Conservation (phyloP, 176 grass and related monocot genomes). For the Phragmites australis region DNA sequence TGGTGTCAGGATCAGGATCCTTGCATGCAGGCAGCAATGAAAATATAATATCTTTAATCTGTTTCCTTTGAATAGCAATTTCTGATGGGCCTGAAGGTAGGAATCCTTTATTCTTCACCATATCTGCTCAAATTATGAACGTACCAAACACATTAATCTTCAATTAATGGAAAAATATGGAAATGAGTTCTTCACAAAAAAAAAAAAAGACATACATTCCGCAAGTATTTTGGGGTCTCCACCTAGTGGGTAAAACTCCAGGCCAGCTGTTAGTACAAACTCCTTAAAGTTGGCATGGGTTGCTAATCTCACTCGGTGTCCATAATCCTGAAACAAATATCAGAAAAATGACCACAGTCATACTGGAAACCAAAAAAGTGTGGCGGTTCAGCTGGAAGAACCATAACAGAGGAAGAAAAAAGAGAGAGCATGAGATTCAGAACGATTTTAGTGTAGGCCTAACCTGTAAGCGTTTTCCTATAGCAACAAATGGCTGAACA, state of each 20-base stretch:
- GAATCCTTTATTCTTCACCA: constrained; percentile 99
- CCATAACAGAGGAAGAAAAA: neutral
- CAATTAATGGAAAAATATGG: neutral
- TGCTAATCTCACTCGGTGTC: constrained; percentile 92
- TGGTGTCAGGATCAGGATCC: constrained; percentile 67
- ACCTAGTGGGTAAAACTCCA: constrained; percentile 94
- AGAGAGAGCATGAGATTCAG: neutral
- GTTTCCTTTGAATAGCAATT: constrained; percentile 90
- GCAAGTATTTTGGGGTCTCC: constrained; percentile 95
- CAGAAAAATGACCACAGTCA: neutral
- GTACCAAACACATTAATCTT: constrained; percentile 12
- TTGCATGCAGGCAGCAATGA: constrained; percentile 79
- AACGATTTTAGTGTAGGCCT: constrained; percentile 30
- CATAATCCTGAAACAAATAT: constrained; percentile 66
- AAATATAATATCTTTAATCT: constrained; percentile 94
- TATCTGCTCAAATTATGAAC: constrained; percentile 58
- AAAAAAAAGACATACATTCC: constrained; percentile 55
- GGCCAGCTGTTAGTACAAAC: constrained; percentile 79
- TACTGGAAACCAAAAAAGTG: no score
- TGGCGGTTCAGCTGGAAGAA: constrained; percentile 20
- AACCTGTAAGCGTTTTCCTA: constrained; percentile 94
- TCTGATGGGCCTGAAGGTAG: constrained; percentile 88
- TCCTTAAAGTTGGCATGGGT: constrained; percentile 98
- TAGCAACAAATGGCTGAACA: constrained; percentile 97
- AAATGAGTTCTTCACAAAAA: neutral